Percentiles rank a stretch among this genome's conserved stretches.
Conservation (phyloP, 352 stramenopile species). For the Thalassiosira livingstoniorum region DNA sequence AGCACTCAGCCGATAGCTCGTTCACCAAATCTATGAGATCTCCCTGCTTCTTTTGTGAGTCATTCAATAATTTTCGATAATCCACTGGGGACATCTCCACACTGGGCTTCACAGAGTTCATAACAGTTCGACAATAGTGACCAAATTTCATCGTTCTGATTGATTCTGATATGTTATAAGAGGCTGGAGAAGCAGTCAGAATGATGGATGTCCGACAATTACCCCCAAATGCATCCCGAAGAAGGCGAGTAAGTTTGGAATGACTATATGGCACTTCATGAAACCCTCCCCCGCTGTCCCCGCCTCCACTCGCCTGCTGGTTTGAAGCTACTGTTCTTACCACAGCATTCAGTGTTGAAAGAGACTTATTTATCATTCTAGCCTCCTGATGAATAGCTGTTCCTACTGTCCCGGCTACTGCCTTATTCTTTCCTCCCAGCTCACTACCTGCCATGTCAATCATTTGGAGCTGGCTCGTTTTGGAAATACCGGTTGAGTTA, state of each 20-base stretch:
- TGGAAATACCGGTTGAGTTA: constrained; percentile 68
- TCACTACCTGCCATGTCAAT: constrained; percentile 95
- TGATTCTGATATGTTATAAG: constrained; percentile 76
- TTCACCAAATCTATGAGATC: constrained; percentile 58
- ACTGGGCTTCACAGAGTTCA: constrained; percentile 55
- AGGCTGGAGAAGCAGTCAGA: constrained; percentile 72
- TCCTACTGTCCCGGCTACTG: constrained; percentile 47
- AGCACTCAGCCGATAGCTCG: constrained; percentile 59
- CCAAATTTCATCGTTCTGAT: constrained; percentile 76
- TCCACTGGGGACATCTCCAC: constrained; percentile 57
- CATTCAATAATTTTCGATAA: constrained; percentile 59
- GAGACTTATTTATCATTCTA: constrained; percentile 97
- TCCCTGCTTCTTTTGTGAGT: constrained; percentile 60
- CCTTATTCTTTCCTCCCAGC: constrained; percentile 73
- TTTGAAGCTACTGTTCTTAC: constrained; percentile 54
- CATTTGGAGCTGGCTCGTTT: constrained; percentile 91
- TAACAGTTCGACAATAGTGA: constrained; percentile 51
- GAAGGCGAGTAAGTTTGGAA: constrained; percentile 93
- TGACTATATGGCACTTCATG: constrained; percentile 91
- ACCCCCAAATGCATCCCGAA: constrained; percentile 93
- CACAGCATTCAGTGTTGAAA: constrained; percentile 93
- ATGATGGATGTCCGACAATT: constrained; percentile 96
- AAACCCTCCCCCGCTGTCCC: constrained; percentile 17
- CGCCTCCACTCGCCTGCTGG: constrained; percentile 21
- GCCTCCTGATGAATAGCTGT: constrained; percentile 94